phyloP scores from a whole-genome alignment of 148 eudicot genomes.

The Vaccinium macrocarpon region DNA sequence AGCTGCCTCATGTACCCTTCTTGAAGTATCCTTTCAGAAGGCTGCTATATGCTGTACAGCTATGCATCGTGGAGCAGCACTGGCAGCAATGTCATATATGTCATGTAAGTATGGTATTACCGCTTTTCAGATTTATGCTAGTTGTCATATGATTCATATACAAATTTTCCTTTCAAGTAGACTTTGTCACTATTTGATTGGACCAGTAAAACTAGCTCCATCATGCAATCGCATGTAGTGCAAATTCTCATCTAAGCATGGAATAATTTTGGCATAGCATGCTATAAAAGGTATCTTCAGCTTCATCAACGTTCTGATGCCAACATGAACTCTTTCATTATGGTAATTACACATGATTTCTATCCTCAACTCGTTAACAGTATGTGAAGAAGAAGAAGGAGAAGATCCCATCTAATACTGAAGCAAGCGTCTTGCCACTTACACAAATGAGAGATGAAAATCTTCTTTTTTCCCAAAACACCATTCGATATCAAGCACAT shows the following conservation, averaged over 20 bases:
- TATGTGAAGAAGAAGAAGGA: not conserved
- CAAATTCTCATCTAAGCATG: not conserved
- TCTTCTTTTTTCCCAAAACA: not conserved
- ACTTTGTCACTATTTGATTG: conserved; percentile 3
- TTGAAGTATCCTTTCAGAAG: conserved; percentile 88
- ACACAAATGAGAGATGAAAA: not conserved
- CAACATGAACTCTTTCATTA: not conserved
- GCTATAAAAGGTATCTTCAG: conserved; percentile 1
- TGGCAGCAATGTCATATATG: conserved; percentile 94
- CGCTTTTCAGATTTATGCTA: not conserved
- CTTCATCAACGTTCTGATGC: not conserved
- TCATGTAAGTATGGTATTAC: conserved; percentile 52
- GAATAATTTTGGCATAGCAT: not conserved
- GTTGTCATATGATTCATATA: not conserved
- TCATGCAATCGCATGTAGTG: not conserved
- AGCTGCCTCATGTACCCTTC: conserved; percentile 68
- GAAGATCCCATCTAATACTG: not conserved
- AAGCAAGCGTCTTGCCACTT: not conserved
- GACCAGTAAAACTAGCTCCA: not conserved
- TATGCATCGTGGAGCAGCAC: conserved; percentile 99
- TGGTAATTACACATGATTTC: not conserved
- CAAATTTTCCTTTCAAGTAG: not conserved
- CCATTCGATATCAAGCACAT: not conserved
- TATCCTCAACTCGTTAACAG: not conserved
- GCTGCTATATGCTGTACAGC: conserved; percentile 96